Evolutionary conservation across 768 basidiomycete species (phyloP), one percentile per base, ranked within the genome.

Genomic region (Inosperma sp.): DNA sequence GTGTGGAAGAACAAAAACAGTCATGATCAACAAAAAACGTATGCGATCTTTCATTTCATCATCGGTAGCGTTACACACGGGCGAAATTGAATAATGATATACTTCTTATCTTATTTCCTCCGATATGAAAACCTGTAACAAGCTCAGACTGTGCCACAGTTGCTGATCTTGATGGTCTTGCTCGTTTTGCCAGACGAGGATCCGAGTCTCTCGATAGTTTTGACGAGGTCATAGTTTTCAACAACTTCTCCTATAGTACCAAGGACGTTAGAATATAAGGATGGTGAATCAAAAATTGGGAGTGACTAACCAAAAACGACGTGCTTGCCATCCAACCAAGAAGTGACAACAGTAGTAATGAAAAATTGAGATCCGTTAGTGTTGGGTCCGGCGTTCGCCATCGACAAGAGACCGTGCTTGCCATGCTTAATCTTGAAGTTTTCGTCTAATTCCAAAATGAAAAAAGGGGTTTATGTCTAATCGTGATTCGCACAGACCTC

Each of bases 341-440:
- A 70, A n/a, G 86, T 84, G 19, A 74, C 61, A 17, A 78, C 79
- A 17, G 87, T 88, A 22, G 87, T 90, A 62, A 90, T 78, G 68
- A 88, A 89, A 72, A 87, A 89, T 66, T 88, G 88, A 12, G 87
- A 90, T 29, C 90, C 87, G 52, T 88, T 89, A 31, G 87, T 88
- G 69, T 86, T 79, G 1, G 73, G 72, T 43, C 92, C 91, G 29
- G 91, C 88, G 59, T 89, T 96, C 31, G 94, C 94, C 83, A 86
- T 86, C 25, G 83, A 86, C 34, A 88, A 76, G 23, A 85, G 65
- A 36, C 79, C 79, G 14, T 73, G 77, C 55, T 80, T 81, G 56
- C 64, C 74, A 73, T 95, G 92, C 65, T 80, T 84, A 52, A 82
- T 62, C 52, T 75, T 58, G 63, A 88, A 88, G 74, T 91, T 93